Percentiles rank a stretch among this genome's conserved stretches.
These are phyloP conservation scores for Parafenestella ontariensis DNA, from an alignment of 2,329 filamentous ascomycete genomes.

Conservation along the genomic window DNA sequence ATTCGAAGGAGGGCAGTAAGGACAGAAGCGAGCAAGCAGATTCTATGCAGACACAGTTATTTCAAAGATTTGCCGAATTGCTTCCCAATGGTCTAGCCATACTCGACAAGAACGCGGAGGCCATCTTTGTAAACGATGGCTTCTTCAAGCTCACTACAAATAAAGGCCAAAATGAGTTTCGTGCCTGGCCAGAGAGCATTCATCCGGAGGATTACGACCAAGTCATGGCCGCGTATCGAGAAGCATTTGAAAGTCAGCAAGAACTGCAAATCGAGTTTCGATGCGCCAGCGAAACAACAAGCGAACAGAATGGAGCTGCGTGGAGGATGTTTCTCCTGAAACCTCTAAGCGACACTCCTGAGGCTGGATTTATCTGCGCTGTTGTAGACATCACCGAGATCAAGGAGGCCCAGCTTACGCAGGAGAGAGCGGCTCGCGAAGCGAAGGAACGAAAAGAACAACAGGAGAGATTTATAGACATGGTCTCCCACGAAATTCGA, in stretches of 20 bases:
- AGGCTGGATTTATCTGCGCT: conserved; percentile 56
- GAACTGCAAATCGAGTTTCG: conserved; percentile 54
- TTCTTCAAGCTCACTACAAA: conserved; percentile 57
- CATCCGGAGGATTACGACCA: conserved; percentile 54
- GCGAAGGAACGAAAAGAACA: conserved; percentile 54
- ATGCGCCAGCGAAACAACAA: conserved; percentile 43
- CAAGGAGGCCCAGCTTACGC: conserved; percentile 52
- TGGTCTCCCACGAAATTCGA: conserved; percentile 53
- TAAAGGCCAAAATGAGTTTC: conserved; percentile 49
- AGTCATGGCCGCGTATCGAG: conserved; percentile 54
- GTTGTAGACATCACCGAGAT: conserved; percentile 57
- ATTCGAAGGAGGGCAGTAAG: conserved; percentile 10
- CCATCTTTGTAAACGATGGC: conserved; percentile 56
- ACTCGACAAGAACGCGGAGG: conserved; percentile 53
- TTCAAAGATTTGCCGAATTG: conserved; percentile 55
- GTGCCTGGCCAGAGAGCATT: conserved; percentile 56
- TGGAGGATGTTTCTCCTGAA: conserved; percentile 55
- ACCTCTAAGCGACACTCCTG: conserved; percentile 51
- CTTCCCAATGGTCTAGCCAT: conserved; percentile 56
- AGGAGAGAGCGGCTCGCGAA: conserved; percentile 52
- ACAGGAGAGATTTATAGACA: conserved; percentile 56
- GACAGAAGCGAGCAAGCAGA: conserved; percentile 24
- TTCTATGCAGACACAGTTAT: conserved; percentile 51
- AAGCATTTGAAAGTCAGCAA: conserved; percentile 49
- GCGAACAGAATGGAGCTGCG: conserved; percentile 28